Evolutionary conservation across 257 asterid species (phyloP), one percentile per base, ranked within the genome.

Genomic region (Nicotiana tabacum): DNA sequence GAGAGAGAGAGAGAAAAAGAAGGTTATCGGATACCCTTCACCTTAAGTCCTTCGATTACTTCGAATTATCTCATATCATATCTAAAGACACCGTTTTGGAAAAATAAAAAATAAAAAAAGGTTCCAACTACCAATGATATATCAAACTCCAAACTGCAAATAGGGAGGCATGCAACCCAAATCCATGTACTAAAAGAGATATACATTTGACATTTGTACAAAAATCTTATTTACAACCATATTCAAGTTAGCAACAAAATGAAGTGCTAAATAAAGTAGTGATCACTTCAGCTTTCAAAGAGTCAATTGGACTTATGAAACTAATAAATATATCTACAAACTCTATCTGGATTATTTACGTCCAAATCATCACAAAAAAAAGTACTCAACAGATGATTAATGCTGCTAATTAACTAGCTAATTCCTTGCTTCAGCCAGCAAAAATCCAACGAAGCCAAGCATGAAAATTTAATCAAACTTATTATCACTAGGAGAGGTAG

Each of bases 401-500:
- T 51, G 61, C 61, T 43, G 58, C 78, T 69, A 69, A n/a, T 17
- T 65, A 65, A 18, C 58, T 53, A 53, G 17, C 57, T 53, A 53
- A 11, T 53, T 53, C 57, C 57, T 53, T 53, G 16, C 57, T 53
- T 53, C 57, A 51, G 57, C 57, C 57, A 51, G 57, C 57, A 51
- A 70, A 70, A 43, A 46, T 43, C 35, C 30, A 70, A n/a, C 12
- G 5, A 9, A 17, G 13, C 9, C 21, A 18, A 24, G 35, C 62
- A 48, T 48, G 43, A 15, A 13, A 11, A 43, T 13, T 48, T 30
- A 74, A 27, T 74, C 80, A 0, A 48, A 86, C 66, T 83, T 65
- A 33, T 43, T 83, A 8, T 84, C 88, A 48, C 87, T 78, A 33
- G 91, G 82, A 89, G 91, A 89, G n/a, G 77, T 77, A 58, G 91